Evolutionary conservation across 768 basidiomycete species (phyloP).

Genomic region (Xerocomus potaroensis): DNA sequence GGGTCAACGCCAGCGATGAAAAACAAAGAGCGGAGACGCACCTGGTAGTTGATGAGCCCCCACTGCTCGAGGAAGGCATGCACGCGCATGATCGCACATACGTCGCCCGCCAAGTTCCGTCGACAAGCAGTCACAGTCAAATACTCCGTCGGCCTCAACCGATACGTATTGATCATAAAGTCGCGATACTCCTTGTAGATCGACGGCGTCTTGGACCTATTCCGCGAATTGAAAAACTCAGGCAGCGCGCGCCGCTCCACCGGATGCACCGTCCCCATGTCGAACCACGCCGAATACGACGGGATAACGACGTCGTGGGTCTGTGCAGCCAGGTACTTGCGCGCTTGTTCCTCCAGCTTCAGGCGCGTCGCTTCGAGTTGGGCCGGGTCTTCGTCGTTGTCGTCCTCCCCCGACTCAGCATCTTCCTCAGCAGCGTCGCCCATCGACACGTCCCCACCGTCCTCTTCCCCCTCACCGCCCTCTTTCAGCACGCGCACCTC

Average conservation of each 20-base stretch:
- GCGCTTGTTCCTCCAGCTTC: conserved; percentile 80
- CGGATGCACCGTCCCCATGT: conserved; percentile 88
- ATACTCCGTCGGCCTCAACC: conserved; percentile 90
- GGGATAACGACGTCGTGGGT: conserved; percentile 97
- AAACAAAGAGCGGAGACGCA: conserved; percentile 30
- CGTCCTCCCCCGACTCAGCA: conserved; percentile 70
- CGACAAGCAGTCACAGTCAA: conserved; percentile 96
- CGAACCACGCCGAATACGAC: conserved; percentile 97
- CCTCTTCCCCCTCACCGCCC: conserved; percentile 63
- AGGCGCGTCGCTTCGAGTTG: conserved; percentile 76
- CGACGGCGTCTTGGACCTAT: conserved; percentile 90
- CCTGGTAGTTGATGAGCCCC: conserved; percentile 99
- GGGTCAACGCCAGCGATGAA: conserved; percentile 2
- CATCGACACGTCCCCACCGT: conserved; percentile 76
- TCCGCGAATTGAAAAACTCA: conserved; percentile 97
- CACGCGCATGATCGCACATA: conserved; percentile 97
- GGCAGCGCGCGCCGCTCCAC: conserved; percentile 91
- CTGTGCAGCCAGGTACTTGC: conserved; percentile 94
- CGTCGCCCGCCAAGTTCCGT: conserved; percentile 94
- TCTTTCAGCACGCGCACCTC: conserved; percentile 41
- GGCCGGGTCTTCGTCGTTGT: conserved; percentile 84
- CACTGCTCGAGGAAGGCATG: conserved; percentile 99
- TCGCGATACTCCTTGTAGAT: conserved; percentile 99
- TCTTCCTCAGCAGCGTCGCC: conserved; percentile 75
- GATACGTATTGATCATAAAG: conserved; percentile 99